Percentiles rank a stretch among this genome's conserved stretches.
Conservation (phyloP, 768 basidiomycete genomes). For the Trametes sanguinea region DNA sequence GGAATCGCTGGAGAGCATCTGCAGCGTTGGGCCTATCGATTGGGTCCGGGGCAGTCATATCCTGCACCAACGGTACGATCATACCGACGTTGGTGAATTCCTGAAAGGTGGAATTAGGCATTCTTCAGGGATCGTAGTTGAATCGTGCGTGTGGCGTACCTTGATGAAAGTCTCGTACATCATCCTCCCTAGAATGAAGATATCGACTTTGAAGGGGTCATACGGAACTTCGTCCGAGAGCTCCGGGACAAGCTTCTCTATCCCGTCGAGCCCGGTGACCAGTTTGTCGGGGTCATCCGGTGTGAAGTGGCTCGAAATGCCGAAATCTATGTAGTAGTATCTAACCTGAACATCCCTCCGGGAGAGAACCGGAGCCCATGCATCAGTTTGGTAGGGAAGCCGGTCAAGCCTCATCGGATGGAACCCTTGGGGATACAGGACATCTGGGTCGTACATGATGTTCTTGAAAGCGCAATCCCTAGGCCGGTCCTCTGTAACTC, state of each 20-base stretch:
- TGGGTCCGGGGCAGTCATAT: background rate
- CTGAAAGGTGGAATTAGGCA: background rate
- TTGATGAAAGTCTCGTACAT: slow-evolving; percentile 8
- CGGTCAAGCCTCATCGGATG: slow-evolving; percentile 18
- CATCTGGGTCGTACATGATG: slow-evolving; percentile 27
- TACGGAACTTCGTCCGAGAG: slow-evolving; percentile 24
- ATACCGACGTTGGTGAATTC: slow-evolving; percentile 11
- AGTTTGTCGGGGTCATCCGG: slow-evolving; percentile 1
- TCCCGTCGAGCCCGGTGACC: slow-evolving; percentile 19
- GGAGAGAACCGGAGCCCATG: background rate
- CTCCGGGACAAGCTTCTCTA: slow-evolving; percentile 28
- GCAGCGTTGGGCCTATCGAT: slow-evolving; percentile 8
- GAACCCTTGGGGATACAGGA: slow-evolving; percentile 26
- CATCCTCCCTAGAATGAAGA: slow-evolving; percentile 27
- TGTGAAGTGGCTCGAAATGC: slow-evolving; percentile 27
- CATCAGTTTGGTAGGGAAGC: background rate
- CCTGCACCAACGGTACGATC: background rate
- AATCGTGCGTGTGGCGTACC: background rate
- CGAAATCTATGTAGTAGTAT: slow-evolving; percentile 34
- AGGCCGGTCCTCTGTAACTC: background rate
- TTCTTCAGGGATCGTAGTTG: background rate
- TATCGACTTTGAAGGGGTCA: slow-evolving; percentile 31
- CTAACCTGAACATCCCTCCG: slow-evolving; percentile 14
- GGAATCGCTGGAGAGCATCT: background rate
- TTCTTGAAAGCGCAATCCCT: slow-evolving; percentile 28